Percentiles rank a stretch among this genome's conserved stretches.
These are phyloP conservation scores for Pontederia paniculata DNA, from an alignment of 176 grass and related monocot species.

Conservation along the genomic window DNA sequence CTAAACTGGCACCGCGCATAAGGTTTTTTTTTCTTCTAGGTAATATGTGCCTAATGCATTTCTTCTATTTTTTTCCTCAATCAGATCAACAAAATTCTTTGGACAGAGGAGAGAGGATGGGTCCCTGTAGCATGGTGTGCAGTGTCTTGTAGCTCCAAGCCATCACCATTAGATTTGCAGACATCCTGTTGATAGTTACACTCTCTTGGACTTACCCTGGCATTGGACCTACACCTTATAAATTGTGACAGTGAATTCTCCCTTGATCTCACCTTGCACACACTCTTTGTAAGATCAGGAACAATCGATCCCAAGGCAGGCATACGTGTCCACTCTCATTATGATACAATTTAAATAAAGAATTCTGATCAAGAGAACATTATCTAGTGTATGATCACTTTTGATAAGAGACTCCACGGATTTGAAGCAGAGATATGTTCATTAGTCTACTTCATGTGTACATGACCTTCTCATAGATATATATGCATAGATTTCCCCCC, in stretches of 20 bases:
- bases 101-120: neutral
- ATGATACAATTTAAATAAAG: neutral
- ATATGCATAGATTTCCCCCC: neutral
- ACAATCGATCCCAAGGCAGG: neutral
- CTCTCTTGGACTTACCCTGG: neutral
- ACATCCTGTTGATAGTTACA: conserved; percentile 1
- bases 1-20: too few species aligned
- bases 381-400: neutral
- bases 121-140: neutral
- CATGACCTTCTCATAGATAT: neutral
- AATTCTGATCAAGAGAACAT: neutral
- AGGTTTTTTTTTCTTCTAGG: too few species aligned
- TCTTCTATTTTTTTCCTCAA: too few species aligned
- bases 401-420: neutral
- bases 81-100: too few species aligned
- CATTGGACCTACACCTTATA: too few species aligned
- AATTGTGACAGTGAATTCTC: too few species aligned
- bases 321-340: neutral
- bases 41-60: too few species aligned
- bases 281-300: neutral
- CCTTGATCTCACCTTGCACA: neutral
- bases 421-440: neutral
- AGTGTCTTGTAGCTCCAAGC: conserved; percentile 4
- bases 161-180: neutral
- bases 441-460: neutral